These are phyloP conservation scores for Primulina tabacum DNA, from an alignment of 257 asterid species.

Conservation along the genomic window DNA sequence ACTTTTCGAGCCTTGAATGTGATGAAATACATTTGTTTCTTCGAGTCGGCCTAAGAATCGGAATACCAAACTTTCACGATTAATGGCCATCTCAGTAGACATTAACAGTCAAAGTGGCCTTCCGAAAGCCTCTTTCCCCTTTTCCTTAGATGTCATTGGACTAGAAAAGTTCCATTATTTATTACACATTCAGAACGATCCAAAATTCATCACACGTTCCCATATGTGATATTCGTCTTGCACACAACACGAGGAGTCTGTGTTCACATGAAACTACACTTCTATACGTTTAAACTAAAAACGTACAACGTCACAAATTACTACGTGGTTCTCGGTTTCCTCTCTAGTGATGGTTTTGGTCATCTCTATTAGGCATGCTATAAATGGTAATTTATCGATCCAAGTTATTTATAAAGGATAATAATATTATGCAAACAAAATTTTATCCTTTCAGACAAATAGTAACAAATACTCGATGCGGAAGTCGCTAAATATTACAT, in stretches of 20 bases:
- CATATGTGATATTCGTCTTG: too few relatives aligned
- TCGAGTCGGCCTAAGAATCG: too few relatives aligned
- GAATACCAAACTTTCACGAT: neutral
- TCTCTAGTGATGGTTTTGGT: neutral
- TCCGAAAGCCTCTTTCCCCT: neutral
- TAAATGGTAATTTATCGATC: neutral
- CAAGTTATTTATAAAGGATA: neutral
- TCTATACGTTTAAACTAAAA: neutral
- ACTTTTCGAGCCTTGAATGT: neutral
- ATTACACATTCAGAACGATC: too few relatives aligned
- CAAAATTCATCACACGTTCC: neutral
- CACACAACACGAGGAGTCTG: too few relatives aligned
- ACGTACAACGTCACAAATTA: neutral
- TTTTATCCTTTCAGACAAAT: neutral
- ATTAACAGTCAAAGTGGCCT: neutral
- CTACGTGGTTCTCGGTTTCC: neutral
- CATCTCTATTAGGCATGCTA: neutral
- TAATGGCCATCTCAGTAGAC: neutral
- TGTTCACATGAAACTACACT: neutral
- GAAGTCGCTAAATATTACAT: neutral
- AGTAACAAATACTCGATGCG: neutral
- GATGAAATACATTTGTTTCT: too few relatives aligned
- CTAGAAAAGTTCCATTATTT: too few relatives aligned
- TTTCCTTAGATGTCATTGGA: neutral
- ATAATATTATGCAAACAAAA: neutral